Evolutionary conservation across 345 rosid genomes (phyloP), one percentile per base, ranked within the genome.

Genomic region (Syzygium aromaticum): DNA sequence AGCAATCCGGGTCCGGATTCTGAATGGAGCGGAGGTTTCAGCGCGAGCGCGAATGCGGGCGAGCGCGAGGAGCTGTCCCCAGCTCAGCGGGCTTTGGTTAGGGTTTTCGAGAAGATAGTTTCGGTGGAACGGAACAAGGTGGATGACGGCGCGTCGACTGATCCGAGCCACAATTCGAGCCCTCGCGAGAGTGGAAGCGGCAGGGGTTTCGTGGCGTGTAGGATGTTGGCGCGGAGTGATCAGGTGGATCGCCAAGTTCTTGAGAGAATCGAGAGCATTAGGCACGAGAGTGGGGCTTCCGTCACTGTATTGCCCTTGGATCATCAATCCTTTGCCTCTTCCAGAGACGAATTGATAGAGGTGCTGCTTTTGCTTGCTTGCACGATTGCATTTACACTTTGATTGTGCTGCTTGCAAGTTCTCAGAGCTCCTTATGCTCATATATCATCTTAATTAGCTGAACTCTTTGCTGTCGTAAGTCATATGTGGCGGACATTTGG

Each of bases 101-200:
- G 93, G 92, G 95, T 94, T 63, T 95, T 94, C 52, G 98, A 96
- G 89, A 90, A 93, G 87, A 89, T 95, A 38, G 94, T 95, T 89
- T 91, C 89, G 59, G 91, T 92, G 85, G 96, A 92, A 23, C 94
- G 91, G 28, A 88, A 84, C 23, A 87, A 64, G 67, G 90, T 88
- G 63, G 53, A 63, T 10, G 88, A 73, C 19, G 80, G 80, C 25
- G 49, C 80, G 38, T 38, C 25, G 80, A 73, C 49, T 38, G 80
- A 73, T 73, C 46, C 80, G 80, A 38, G 23, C 80, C 80, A 40
- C 80, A 33, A 11, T 73, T 73, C 80, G 27, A 38, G 80, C 49
- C 80, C 80, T 51, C 89, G 38, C 87, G 94, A 91, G 54, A 89
- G 88, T 77, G 91, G 87, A 7, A 91, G 90, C 56, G 87, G 89